Base-by-base conservation (phyloP, 768 basidiomycete genomes). In the Lactarius indigo region DNA sequence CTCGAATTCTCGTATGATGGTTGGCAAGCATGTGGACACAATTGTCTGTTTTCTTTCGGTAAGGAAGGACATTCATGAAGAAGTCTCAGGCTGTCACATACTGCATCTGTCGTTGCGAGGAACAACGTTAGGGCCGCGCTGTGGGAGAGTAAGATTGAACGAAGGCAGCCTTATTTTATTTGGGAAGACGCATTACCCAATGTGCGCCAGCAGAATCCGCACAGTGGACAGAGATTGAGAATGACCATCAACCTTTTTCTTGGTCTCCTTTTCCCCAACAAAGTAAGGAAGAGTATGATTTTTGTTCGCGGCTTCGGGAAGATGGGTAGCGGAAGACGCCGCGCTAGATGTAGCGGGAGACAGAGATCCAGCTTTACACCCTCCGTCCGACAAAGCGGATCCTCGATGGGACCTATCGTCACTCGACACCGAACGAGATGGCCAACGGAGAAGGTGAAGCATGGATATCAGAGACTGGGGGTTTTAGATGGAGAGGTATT, bases 101-200 rank as follows among this genome's bases (percentile, higher is more conserved):
- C 92, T 59, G 90, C 85, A 75, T 94, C 92, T 6, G 92, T 94
- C 13, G 92, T 94, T 3, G 92, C 92, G 13, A 94, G 85, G 75
- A 94, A 94, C 63, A 94, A 75, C 12, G 91, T 82, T 76, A 94
- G 75, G 5, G 90, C 91, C 42, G 90, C 89, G 56, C 92, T 93
- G 73, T 33, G 65, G 58, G 35, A 28, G 41, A 31, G 52, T 65
- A 44, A 64, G 66, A 56, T 20, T 33, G 18, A 50, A 56, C 59
- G 57, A 39, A 69, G n/a, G 20, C 31, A 41, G 44, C 42, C 30
- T 18, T 26, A 57, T 33, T 39, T 65, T 54, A 44, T 41, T 33
- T 55, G 20, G 71, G 28, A 57, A 64, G 42, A 58, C 18, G 47
- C 15, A 10, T 61, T 59, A 71, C 70, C 70, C 70, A 60, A 71